These are phyloP conservation scores for Nakazawaea ishiwadae DNA, from an alignment of 805 yeast species.

Conservation along the genomic window DNA sequence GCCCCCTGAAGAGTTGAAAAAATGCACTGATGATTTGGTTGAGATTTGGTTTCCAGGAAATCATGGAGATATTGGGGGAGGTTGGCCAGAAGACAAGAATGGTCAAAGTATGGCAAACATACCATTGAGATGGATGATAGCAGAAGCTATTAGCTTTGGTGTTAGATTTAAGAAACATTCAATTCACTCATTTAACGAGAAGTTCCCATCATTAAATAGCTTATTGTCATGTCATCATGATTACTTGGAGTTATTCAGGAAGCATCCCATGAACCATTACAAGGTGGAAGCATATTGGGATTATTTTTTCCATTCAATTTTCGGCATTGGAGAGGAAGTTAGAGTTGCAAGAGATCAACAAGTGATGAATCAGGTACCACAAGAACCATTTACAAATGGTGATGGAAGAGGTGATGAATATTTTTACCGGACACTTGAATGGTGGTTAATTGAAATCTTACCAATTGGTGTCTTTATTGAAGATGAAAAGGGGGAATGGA, in stretches of 20 bases:
- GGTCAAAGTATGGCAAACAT: conserved; percentile 44
- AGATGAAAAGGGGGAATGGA: conserved; percentile 45
- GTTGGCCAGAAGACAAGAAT: conserved; percentile 45
- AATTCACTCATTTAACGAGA: conserved; percentile 33
- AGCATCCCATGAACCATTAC: conserved; percentile 16
- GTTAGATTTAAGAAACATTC: conserved; percentile 38
- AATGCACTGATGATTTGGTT: conserved; percentile 28
- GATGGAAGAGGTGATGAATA: conserved; percentile 35
- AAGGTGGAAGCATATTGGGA: not conserved
- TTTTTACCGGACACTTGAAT: conserved; percentile 27
- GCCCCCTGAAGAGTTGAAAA: conserved; percentile 20
- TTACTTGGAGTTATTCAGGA: conserved; percentile 28
- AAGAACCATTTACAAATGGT: conserved; percentile 1
- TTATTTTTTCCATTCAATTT: not conserved
- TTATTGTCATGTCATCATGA: conserved; percentile 51
- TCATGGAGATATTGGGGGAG: conserved; percentile 69
- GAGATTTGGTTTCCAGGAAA: conserved; percentile 70
- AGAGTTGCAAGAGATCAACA: no score
- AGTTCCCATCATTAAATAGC: conserved; percentile 35
- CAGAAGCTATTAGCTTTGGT: conserved; percentile 48
- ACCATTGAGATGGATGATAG: conserved; percentile 58
- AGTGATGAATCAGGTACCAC: no score
- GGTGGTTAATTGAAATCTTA: conserved; percentile 64
- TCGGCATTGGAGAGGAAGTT: not conserved
- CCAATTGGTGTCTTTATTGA: conserved; percentile 53